A percentile compares a stretch with the other conserved stretches of the same genome.
Conservation (phyloP, 768 basidiomycete genomes). For the Thelephora ganbajun region DNA sequence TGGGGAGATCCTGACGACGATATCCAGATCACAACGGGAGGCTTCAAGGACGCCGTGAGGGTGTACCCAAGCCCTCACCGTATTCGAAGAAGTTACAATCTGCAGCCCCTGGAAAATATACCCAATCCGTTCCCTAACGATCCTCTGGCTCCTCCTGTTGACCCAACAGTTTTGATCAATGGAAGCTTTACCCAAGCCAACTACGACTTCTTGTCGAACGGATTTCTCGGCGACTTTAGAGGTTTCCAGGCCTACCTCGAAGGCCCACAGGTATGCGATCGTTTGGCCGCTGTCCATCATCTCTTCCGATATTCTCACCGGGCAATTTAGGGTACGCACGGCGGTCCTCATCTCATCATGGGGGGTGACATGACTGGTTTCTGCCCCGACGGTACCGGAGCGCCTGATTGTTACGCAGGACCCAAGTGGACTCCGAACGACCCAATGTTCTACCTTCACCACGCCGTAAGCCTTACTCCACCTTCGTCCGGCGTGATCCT, state of each 20-base stretch:
- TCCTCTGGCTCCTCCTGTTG: constrained; percentile 5
- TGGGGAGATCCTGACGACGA: constrained; percentile 14
- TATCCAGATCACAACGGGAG: constrained; percentile 15
- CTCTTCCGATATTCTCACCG: background rate
- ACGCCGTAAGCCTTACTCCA: background rate
- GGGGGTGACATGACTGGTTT: constrained; percentile 10
- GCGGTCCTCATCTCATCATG: constrained; percentile 18
- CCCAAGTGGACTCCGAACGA: background rate
- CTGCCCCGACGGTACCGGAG: background rate
- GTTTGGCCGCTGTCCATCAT: background rate
- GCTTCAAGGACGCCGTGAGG: constrained; percentile 13
- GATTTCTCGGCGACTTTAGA: constrained; percentile 17
- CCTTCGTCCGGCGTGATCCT: background rate
- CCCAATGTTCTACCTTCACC: background rate
- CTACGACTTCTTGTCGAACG: constrained; percentile 14
- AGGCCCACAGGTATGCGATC: constrained; percentile 11
- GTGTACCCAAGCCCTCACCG: constrained; percentile 21
- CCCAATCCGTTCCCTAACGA: background rate
- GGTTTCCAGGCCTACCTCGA: constrained; percentile 19
- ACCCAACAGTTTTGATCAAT: constrained; percentile 14
- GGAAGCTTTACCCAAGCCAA: constrained; percentile 13
- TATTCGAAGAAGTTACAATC: constrained; percentile 20
- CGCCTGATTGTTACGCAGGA: constrained; percentile 5
- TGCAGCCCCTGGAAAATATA: constrained; percentile 14
- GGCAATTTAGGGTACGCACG: constrained; percentile 18